phyloP scores from a whole-genome alignment of 164 flowering plant species.

The Amborella trichopoda region DNA sequence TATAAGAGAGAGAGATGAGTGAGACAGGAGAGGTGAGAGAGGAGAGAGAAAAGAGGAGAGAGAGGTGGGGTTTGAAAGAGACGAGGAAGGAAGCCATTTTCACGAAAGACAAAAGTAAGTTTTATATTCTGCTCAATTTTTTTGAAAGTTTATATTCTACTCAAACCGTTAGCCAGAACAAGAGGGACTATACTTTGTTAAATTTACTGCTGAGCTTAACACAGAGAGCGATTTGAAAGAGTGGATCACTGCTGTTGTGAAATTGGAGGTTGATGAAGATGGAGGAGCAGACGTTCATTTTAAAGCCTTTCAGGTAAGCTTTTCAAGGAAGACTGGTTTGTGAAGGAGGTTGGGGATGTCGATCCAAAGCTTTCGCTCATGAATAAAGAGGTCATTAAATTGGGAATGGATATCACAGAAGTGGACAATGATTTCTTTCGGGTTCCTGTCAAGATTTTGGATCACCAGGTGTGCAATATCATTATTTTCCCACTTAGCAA shows the following conservation, averaged over 20 bases:
- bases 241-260: conserved; percentile 92
- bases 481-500: no score
- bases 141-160: conserved; percentile 41
- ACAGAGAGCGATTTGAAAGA: conserved; percentile 75
- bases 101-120: no score
- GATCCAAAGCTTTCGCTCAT: conserved; percentile 83
- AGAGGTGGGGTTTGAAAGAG: no score
- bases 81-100: no score
- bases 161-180: conserved; percentile 68
- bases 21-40: no score
- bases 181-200: conserved; percentile 70
- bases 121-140: no score
- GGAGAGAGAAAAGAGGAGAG: no score
- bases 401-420: conserved; percentile 70
- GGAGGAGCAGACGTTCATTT: conserved; percentile 82
- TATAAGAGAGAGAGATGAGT: no score
- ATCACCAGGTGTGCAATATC: conserved; percentile 88
- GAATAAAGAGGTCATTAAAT: conserved; percentile 91
- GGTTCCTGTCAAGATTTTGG: conserved; percentile 83
- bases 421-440: conserved; percentile 87
- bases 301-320: conserved; percentile 90
- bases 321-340: conserved; percentile 84
- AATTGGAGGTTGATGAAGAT: conserved; percentile 80
- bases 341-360: conserved; percentile 12
- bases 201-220: conserved; percentile 54